Conservation (phyloP, 2,329 filamentous ascomycete species). For the Dactylellina drechsleri region DNA sequence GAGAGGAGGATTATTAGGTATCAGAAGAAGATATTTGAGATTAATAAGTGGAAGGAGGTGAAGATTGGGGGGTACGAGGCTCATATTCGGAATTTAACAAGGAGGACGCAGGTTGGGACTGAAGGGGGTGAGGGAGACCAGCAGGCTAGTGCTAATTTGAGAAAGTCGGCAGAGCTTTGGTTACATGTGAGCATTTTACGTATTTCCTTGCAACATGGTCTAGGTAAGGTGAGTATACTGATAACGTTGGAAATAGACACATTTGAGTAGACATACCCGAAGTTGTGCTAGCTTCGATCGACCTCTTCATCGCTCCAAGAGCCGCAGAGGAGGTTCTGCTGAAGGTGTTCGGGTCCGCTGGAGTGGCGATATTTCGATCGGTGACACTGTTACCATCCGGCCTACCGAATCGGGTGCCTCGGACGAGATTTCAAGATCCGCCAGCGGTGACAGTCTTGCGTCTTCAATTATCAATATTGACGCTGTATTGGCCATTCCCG, state of each 20-base stretch:
- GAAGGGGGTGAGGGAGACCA: constrained; percentile 8
- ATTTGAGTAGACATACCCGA: constrained; percentile 37
- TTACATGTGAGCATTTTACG: constrained; percentile 35
- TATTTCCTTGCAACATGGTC: not conserved
- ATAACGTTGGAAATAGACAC: constrained; percentile 17
- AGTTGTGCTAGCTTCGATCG: constrained; percentile 38
- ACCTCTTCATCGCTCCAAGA: constrained; percentile 39
- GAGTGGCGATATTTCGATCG: constrained; percentile 46
- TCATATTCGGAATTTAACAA: constrained; percentile 39
- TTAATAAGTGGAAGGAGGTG: constrained; percentile 16
- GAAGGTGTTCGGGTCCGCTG: constrained; percentile 46
- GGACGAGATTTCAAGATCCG: constrained; percentile 41
- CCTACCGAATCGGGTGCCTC: constrained; percentile 40
- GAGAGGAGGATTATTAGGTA: constrained; percentile 25
- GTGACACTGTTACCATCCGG: constrained; percentile 38
- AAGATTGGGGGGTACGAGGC: constrained; percentile 24
- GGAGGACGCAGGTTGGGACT: constrained; percentile 24
- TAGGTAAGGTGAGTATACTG: not conserved
- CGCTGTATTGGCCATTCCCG: constrained; percentile 37
- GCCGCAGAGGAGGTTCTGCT: constrained; percentile 16
- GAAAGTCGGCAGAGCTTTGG: constrained; percentile 49
- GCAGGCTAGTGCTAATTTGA: constrained; percentile 14
- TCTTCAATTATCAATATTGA: constrained; percentile 46
- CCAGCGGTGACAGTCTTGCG: constrained; percentile 18
- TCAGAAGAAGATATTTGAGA: constrained; percentile 17